phyloP scores from a whole-genome alignment of 306 rosid species.

The Trichosanthes truncata region DNA sequence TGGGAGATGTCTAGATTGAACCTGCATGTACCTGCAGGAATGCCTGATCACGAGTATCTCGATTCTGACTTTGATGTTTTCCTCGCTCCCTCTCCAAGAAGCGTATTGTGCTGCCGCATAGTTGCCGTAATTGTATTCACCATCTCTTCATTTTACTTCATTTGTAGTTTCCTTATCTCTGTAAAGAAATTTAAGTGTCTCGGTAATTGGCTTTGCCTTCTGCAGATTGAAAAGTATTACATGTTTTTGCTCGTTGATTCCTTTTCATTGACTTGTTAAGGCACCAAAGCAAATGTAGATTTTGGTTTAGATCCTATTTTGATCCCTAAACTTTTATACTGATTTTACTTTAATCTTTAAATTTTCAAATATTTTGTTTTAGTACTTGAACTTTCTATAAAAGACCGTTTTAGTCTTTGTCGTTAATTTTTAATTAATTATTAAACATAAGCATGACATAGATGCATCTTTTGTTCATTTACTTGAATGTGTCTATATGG shows the following conservation, averaged over 20 bases:
- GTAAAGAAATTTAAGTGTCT: background rate
- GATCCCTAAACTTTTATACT: background rate
- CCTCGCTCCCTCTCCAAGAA: slow-evolving; percentile 36
- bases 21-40: slow-evolving; percentile 32
- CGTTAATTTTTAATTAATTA: background rate
- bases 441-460: background rate
- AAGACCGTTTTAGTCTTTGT: background rate
- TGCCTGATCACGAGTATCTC: slow-evolving; percentile 29
- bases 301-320: background rate
- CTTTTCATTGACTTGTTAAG: background rate
- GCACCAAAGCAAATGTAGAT: background rate
- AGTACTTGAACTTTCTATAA: background rate
- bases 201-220: background rate
- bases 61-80: slow-evolving; percentile 37
- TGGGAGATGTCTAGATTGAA: slow-evolving; percentile 67
- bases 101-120: slow-evolving; percentile 47
- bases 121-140: slow-evolving; percentile 51
- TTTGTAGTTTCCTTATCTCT: background rate
- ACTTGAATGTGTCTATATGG: background rate
- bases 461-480: background rate
- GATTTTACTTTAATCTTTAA: no score
- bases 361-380: background rate
- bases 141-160: background rate
- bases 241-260: background rate
- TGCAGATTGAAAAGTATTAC: background rate